A percentile compares a stretch with the other conserved stretches of the same genome.
phyloP scores from a whole-genome alignment of 2,329 filamentous ascomycete species.

The Eutypa lata region DNA sequence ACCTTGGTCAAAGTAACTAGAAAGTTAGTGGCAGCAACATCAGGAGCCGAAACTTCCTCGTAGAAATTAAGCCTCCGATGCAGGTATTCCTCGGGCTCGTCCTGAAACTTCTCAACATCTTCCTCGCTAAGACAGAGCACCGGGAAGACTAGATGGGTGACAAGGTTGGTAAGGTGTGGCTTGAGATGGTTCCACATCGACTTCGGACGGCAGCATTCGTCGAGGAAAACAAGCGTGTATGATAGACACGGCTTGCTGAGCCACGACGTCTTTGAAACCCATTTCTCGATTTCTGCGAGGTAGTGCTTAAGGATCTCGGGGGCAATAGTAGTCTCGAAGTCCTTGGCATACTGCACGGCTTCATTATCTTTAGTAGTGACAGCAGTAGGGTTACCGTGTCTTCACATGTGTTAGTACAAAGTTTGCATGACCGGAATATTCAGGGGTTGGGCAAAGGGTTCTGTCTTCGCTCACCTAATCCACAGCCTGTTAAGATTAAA shows the following conservation, averaged over 20 bases:
- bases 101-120: conserved; percentile 89
- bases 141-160: conserved; percentile 93
- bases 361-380: conserved; percentile 75
- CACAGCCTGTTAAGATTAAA: conserved; percentile 96
- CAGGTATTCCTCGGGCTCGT: conserved; percentile 93
- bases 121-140: conserved; percentile 90
- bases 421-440: conserved; percentile 8
- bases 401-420: conserved; percentile 35
- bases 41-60: conserved; percentile 91
- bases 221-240: conserved; percentile 90
- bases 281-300: conserved; percentile 91
- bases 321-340: conserved; percentile 86
- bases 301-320: conserved; percentile 97
- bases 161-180: conserved; percentile 86
- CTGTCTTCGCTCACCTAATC: conserved; percentile 61
- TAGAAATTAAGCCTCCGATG: conserved; percentile 98
- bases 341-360: conserved; percentile 79
- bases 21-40: conserved; percentile 96
- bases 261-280: conserved; percentile 93
- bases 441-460: conserved; percentile 1
- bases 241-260: conserved; percentile 91
- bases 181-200: conserved; percentile 94
- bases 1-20: conserved; percentile 91
- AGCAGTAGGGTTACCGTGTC: conserved; percentile 83
- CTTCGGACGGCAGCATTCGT: conserved; percentile 96